Base-by-base conservation (phyloP, 148 eudicot genomes). In the Fallopia convolvulus region DNA sequence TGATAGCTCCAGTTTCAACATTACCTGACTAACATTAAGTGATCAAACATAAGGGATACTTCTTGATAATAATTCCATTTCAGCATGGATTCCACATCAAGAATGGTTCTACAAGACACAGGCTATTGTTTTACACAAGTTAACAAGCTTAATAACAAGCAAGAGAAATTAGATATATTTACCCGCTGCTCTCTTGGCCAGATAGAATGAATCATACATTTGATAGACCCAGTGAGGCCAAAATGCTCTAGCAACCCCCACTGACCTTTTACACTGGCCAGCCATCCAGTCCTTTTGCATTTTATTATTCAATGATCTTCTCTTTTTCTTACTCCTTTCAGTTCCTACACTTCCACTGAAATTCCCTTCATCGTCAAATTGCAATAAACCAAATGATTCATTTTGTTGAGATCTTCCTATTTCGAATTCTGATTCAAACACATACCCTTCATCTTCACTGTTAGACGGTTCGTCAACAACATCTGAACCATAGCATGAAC, bases 221-320 rank as follows among this genome's bases (percentile, higher is more conserved):
- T 80, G 89, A 75, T 95, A 95, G 79, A 91, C 94, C 99, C 99
- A 93, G 48, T 83, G 78, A 20, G 99, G 99, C 97, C 87, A 95
- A 75, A 85, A 95, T 63, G 99, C 94, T 78, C 87, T 89, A 60
- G 93, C 81, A 75, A 77, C 91, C 81, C 83, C 86, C 39, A 84
- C 87, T 40, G 88, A 74, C 47, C 80, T 82, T 77, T 80, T 83
- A 68, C 84, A 48, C 20, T 74, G 36, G 20, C 77, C 26, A 47
- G 36, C 39, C 53, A 65, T 58, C 75, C 87, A 80, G 80, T 65
- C 63, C 80, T 79, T 84, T 65, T 80, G 81, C 82, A 77, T 49
- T 49, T 33, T 78, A 50, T 82, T 80, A 76, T 14, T 77, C 79
- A 76, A 77, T 40, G 77, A 73, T 70, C 75, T 81, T 65, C 71